A percentile compares a stretch with the other conserved stretches of the same genome.
Conservation (phyloP, 345 rosid genomes). For the Eutrema yunnanense region DNA sequence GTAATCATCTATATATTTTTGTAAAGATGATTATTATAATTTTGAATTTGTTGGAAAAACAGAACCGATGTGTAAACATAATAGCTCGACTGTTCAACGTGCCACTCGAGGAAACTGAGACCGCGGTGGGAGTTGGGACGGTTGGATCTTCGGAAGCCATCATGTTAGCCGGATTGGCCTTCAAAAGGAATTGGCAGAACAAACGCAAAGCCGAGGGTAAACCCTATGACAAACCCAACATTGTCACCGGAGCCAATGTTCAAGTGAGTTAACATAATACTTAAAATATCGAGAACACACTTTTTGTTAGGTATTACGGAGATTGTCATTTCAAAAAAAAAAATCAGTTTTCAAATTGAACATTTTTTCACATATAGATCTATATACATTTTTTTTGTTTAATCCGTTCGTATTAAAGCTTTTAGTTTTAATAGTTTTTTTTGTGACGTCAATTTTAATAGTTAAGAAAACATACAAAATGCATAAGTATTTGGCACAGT, state of each 20-base stretch:
- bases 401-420: background rate
- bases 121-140: slow-evolving; percentile 84
- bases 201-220: slow-evolving; percentile 76
- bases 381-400: background rate
- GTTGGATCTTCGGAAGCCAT: slow-evolving; percentile 97
- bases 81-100: slow-evolving; percentile 90
- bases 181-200: slow-evolving; percentile 87
- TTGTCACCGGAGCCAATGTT: slow-evolving; percentile 95
- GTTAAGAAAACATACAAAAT: background rate
- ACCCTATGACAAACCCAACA: slow-evolving; percentile 80
- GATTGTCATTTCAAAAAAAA: background rate
- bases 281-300: background rate
- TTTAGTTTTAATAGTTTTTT: background rate
- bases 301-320: background rate
- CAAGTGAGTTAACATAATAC: slow-evolving; percentile 39
- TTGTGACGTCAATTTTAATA: too few species aligned
- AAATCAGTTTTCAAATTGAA: background rate
- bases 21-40: background rate
- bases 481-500: background rate
- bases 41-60: background rate
- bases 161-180: slow-evolving; percentile 91
- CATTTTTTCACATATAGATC: background rate
- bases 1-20: background rate
- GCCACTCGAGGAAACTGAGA: slow-evolving; percentile 63
- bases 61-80: slow-evolving; percentile 96